Evolutionary conservation across 108 stramenopile genomes (phyloP), one percentile per base, ranked within the genome.

Genomic region (Mediolabrus comicus): DNA sequence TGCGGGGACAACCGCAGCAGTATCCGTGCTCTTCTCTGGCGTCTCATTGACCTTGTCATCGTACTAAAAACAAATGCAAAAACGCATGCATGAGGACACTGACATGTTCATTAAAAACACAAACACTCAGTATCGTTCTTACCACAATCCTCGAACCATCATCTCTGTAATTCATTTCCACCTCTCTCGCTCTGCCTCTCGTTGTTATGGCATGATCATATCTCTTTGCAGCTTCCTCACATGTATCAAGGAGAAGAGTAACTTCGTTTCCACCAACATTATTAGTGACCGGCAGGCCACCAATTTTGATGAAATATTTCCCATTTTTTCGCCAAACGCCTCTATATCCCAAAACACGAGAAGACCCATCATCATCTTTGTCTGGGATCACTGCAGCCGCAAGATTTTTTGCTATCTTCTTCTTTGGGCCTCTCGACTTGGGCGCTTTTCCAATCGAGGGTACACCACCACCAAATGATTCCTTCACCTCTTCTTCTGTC

Each of bases 281-380:
- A 2, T 34, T 35, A 1, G 56, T 62, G 3, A 87, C 16, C 25
- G 69, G 43, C 30, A 80, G 32, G 11, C 81, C 83, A 9, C 85
- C 77, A 38, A 93, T 79, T 54, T 94, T 94, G 63, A 94, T 75
- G 30, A 87, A 89, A 49, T 89, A 73, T 55, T 91, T 91, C 33
- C 88, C 88, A 38, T 75, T 77, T 49, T 81, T 77, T 10, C 87
- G 65, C 88, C 88, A 94, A 1, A 94, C 87, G 14, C 90, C 90
- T 30, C 83, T 80, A 65, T 86, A 94, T 22, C 85, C 87, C 10
- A 85, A 74, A 12, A 90, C 87, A 14, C 79, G 79, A 13, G 76
- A 54, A 7, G 87, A 86, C 12, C 86, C 89, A 60, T 85, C 84
- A 3, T 82, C 54, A 62, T 91, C 88, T 66, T 83, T 88, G 33